Evolutionary conservation across 345 rosid species (phyloP).

Genomic region (Eucalyptus curtisii): DNA sequence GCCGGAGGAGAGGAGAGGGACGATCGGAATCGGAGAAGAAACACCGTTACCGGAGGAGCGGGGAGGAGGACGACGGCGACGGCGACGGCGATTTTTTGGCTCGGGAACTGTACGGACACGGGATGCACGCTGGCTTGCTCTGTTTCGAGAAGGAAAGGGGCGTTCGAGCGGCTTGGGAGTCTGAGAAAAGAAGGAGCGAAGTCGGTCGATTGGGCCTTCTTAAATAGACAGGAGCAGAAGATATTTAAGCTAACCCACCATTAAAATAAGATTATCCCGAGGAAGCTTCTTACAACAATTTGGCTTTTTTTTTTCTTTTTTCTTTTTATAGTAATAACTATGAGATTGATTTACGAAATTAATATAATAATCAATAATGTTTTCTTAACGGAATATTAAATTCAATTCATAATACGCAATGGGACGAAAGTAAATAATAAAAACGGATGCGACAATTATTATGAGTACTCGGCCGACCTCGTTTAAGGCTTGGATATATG

Average conservation of each 20-base stretch:
- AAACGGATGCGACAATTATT: no score
- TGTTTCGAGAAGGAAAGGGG: not conserved
- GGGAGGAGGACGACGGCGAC: not conserved
- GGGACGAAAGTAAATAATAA: no score
- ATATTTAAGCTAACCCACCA: not conserved
- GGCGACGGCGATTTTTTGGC: not conserved
- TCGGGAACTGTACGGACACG: not conserved
- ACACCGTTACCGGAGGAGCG: not conserved
- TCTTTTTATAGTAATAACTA: not conserved
- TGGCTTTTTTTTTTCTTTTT: not conserved
- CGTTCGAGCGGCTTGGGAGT: not conserved
- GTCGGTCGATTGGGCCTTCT: not conserved
- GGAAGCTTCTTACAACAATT: not conserved
- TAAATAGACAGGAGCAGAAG: not conserved
- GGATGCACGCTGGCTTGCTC: not conserved
- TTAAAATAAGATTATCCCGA: not conserved
- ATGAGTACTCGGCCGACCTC: fast-evolving
- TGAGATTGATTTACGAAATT: not conserved
- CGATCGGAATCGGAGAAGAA: not conserved
- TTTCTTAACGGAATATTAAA: no score
- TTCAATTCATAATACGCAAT: no score
- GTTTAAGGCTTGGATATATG: not conserved
- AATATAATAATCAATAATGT: not conserved
- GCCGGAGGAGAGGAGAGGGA: not conserved
- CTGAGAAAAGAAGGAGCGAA: not conserved